Evolutionary conservation across 2,329 filamentous ascomycete genomes (phyloP), one percentile per base, ranked within the genome.

Genomic region (Botrytis hyacinthi): DNA sequence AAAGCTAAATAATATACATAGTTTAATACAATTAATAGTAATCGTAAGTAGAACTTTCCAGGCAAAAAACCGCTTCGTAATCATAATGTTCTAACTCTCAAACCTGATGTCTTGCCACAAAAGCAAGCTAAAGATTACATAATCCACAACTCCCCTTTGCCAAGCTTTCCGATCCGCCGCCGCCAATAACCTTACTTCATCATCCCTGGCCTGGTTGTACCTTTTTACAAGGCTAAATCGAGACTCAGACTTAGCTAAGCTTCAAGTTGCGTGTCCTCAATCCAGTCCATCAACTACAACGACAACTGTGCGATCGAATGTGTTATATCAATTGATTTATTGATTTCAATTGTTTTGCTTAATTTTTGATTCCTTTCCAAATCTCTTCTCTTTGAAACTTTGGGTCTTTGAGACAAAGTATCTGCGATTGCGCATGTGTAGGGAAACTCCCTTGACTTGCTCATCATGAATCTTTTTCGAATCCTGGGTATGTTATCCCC

Each of bases 381-480:
- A n/a, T 8, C 61, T 63, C 57, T 71, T 71, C 26, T 68, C 42
- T 68, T 68, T 68, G 66, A 68, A 16, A 4, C 66, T 57, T 54
- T 57, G 51, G 4, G n/a, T 57, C 51, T 57, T 54, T 32, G 26
- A 42, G 46, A 44, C 16, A 48, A 29, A 42, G 62, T 57, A 26
- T 60, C 44, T 42, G 62, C 62, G 71, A 46, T 29, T 72, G 71
- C 62, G 29, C 62, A 69, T 69, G 63, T 48, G 7, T 73, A 40
- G 67, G 72, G 67, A 37, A 29, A 37, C 48, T 40, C 72, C 66
- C 72, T 70, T 73, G 29, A 29, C 73, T 79, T 76, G 54, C 60
- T 78, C 82, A 87, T 76, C 78, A 92, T 92, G 90, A 93, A 92
- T 84, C 84, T 92, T 81, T 93, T 93, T 85, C 84, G 90, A 80